Conservation (phyloP, 208 protist genomes). For the Herpetomonas samuelpessoai region DNA sequence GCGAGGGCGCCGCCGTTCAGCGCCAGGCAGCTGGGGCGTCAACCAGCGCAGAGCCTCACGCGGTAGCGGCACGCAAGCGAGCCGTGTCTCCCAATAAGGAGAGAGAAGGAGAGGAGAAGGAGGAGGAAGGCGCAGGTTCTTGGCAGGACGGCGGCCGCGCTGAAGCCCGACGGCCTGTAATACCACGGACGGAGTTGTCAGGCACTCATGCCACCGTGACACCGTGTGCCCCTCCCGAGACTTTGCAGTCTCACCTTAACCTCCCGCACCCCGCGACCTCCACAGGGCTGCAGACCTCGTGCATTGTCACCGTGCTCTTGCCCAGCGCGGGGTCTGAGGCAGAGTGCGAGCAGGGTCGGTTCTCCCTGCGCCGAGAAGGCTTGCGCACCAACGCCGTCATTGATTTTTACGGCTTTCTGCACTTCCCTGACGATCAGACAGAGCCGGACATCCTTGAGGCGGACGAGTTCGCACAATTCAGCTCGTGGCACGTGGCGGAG, state of each 20-base stretch:
- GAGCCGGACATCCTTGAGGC: conserved; percentile 6
- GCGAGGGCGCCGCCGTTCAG: conserved; percentile 3
- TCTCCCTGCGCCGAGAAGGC: not conserved
- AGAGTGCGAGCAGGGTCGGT: not conserved
- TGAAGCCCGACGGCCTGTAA: too few species aligned
- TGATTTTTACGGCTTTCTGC: conserved; percentile 75
- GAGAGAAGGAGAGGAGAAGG: not conserved
- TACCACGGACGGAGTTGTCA: not conserved
- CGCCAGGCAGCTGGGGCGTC: conserved; percentile 9
- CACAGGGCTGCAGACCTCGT: not conserved
- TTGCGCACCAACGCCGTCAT: conserved; percentile 66
- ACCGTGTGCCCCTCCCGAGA: too few species aligned
- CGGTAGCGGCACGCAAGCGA: not conserved
- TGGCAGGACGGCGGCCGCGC: too few species aligned
- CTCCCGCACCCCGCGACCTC: not conserved
- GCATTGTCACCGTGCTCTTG: not conserved
- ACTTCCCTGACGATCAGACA: conserved; percentile 27
- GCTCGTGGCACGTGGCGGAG: conserved; percentile 49
- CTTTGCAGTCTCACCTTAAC: not conserved
- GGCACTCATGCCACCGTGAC: too few species aligned
- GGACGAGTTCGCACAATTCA: conserved; percentile 53
- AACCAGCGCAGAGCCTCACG: not conserved
- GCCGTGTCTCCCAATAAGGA: not conserved
- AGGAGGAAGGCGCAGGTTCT: not conserved
- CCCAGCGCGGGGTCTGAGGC: too few species aligned